Percentiles rank a stretch among this genome's conserved stretches.
phyloP scores from a whole-genome alignment of 495 filamentous ascomycete species.

The Tuber indicum region DNA sequence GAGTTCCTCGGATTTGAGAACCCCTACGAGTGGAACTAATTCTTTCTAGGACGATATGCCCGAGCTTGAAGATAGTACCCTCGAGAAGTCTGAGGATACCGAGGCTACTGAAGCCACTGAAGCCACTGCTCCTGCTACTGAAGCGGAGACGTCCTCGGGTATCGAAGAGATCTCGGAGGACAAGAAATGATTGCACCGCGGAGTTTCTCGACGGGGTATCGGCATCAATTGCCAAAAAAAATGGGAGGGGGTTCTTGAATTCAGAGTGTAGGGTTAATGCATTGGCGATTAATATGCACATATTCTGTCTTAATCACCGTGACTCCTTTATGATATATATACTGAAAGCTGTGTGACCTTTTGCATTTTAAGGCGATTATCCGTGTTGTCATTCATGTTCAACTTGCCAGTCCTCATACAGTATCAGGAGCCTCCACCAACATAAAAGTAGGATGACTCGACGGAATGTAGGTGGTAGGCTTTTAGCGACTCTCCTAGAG shows the following conservation, averaged over 20 bases:
- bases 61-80: conserved; percentile 31
- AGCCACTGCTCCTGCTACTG: conserved; percentile 2
- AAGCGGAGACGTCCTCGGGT: conserved; percentile 8
- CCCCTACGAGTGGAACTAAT: conserved; percentile 2
- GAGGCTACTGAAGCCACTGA: conserved; percentile 6
- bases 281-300: neutral
- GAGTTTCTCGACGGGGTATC: neutral
- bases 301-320: neutral
- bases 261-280: neutral
- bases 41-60: conserved; percentile 37
- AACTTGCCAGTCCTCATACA: neutral
- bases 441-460: neutral
- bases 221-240: neutral
- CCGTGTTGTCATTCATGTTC: neutral
- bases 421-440: neutral
- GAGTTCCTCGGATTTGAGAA: conserved; percentile 39
- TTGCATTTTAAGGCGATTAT: neutral
- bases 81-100: neutral
- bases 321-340: neutral
- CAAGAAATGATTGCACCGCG: neutral
- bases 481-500: neutral
- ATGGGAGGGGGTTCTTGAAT: neutral
- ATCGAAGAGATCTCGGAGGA: conserved; percentile 27
- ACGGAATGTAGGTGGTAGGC: neutral
- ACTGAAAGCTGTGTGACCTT: neutral